phyloP scores from a whole-genome alignment of 768 basidiomycete species.

The Lactarius akahatsu region DNA sequence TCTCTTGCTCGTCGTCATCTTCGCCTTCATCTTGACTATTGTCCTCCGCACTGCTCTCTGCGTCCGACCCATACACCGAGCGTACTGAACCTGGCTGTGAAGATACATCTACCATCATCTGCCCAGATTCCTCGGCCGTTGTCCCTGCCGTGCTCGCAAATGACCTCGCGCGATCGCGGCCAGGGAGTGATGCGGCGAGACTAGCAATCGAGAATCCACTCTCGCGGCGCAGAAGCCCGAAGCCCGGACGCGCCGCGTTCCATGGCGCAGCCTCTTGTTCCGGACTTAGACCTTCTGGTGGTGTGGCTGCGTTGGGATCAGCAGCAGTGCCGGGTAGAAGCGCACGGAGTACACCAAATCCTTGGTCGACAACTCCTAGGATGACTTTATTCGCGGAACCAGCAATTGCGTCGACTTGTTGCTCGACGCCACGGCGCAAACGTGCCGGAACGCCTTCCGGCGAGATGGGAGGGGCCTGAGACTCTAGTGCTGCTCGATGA shows the following conservation, averaged over 20 bases:
- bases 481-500: conserved; percentile 49
- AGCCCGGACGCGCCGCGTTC: conserved; percentile 49
- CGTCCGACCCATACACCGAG: conserved; percentile 36
- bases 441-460: conserved; percentile 50
- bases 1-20: conserved; percentile 42
- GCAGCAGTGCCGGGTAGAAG: conserved; percentile 54
- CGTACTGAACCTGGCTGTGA: conserved; percentile 52
- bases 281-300: conserved; percentile 3
- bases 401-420: conserved; percentile 75
- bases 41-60: conserved; percentile 36
- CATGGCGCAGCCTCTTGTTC: conserved; percentile 41
- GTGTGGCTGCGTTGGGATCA: conserved; percentile 29
- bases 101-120: conserved; percentile 56
- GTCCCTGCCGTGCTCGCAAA: conserved; percentile 31
- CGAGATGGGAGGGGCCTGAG: conserved; percentile 42
- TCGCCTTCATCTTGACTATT: conserved; percentile 41
- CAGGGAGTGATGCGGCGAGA: conserved; percentile 66
- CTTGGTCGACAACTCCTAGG: conserved; percentile 85
- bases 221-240: conserved; percentile 70
- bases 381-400: conserved; percentile 80
- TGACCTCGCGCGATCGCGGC: conserved; percentile 41
- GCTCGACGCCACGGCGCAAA: conserved; percentile 74
- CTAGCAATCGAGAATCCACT: conserved; percentile 82
- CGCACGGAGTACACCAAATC: conserved; percentile 82
- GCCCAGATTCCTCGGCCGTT: conserved; percentile 43